Conservation (phyloP, 257 asterid genomes). For the Henckelia pumila region DNA sequence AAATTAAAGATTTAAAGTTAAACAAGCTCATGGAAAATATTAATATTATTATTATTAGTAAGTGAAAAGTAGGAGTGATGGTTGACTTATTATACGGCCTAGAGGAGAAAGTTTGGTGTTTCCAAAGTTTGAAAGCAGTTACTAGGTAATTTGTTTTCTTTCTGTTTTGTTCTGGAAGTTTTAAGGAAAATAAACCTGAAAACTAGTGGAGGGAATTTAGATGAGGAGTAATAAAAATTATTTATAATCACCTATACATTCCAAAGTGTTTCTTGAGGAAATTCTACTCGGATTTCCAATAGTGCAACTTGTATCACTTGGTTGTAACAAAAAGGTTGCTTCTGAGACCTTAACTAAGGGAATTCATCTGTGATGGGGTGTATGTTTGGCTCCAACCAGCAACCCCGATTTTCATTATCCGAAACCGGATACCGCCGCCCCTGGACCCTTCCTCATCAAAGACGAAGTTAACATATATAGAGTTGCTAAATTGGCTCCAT, state of each 20-base stretch:
- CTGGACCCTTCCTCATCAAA: not conserved
- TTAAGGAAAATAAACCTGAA: not conserved
- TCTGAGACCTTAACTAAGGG: not conserved
- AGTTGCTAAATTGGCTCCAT: not conserved
- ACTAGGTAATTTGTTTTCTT: not conserved
- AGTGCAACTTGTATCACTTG: not conserved
- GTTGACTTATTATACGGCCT: not conserved
- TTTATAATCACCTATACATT: too few relatives aligned
- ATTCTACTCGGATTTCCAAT: not conserved
- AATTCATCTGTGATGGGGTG: not conserved
- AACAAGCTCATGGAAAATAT: not conserved
- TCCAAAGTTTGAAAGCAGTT: not conserved
- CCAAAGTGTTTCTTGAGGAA: too few relatives aligned
- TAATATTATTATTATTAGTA: not conserved
- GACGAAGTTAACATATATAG: not conserved
- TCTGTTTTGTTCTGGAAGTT: too few relatives aligned
- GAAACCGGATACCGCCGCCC: not conserved
- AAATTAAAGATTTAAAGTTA: too few relatives aligned
- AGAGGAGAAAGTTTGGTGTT: too few relatives aligned
- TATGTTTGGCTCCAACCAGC: not conserved
- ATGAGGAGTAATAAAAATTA: too few relatives aligned
- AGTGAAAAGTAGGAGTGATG: not conserved
- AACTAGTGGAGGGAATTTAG: not conserved
- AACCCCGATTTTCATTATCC: not conserved
- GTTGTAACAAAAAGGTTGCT: not conserved